Base-by-base conservation (phyloP, 148 eudicot species). In the Pharnaceum exiguum region DNA sequence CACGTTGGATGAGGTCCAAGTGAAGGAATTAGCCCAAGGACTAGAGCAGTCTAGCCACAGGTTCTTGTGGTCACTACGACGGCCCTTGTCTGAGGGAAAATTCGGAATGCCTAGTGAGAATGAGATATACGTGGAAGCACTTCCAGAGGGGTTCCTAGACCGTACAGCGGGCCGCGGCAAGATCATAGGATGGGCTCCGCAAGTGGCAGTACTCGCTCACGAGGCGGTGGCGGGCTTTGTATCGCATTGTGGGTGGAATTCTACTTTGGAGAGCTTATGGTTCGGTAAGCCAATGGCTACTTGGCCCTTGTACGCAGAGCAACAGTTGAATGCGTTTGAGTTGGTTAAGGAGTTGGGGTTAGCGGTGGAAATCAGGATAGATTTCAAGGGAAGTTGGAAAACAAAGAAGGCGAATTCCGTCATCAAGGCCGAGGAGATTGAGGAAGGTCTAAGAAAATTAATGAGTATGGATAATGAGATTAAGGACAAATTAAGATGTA, bases 11-110 rank as follows among this genome's bases (percentile, higher is more conserved):
- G 65, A 2, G 31, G 63, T 31, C 4, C 87, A 81, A 27, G 75
- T 81, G n/a, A 61, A 38, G 17, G 82, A 84, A 46, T 76, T 84
- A 17, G 90, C 87, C 0, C 0, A 9, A 15, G 87, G 80, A 0
- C 37, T 85, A 2, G 91, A 81, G 5, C 53, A 30, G 0, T 27
- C 65, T n/a, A 79, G 84, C 2, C 50, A 69, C 31, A 46, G 67
- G 6, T 77, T 81, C 47, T 40, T 77, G 22, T 81, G 82, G 82
- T 63, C 80, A n/a, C n/a, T n/a, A n/a, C n/a, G n/a, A n/a, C n/a
- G n/a, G n/a, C n/a, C n/a, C n/a, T n/a, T n/a, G n/a, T n/a, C n/a
- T n/a, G 40, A 15, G 52, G 55, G 33, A 2, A 30, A 21, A 18
- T 3, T 17, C 3, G 46, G 36, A 37, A 39, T 24, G 25, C 63